These are phyloP conservation scores for Mortierella sp. DNA, from an alignment of 371 early-diverging fungal species.

Conservation along the genomic window DNA sequence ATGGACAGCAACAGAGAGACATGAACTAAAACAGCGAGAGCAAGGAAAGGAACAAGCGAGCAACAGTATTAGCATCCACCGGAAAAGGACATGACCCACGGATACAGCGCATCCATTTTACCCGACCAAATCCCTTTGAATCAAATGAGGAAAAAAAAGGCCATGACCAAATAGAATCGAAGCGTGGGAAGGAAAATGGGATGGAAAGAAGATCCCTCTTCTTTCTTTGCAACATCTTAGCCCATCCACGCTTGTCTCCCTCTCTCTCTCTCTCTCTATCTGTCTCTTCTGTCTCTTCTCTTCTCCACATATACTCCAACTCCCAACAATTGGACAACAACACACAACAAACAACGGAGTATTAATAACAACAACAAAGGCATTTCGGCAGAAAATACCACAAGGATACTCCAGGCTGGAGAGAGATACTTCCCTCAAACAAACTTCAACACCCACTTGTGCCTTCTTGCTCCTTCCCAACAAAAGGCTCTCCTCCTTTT, in stretches of 20 bases:
- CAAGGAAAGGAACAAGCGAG: neutral
- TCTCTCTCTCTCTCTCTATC: too few relatives aligned
- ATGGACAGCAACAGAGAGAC: neutral
- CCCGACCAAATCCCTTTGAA: neutral
- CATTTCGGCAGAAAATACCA: slow-evolving; percentile 6
- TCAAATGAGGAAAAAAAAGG: neutral
- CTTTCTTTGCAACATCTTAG: neutral
- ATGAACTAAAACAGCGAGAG: too few relatives aligned
- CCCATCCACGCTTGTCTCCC: neutral
- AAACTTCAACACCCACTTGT: slow-evolving; percentile 1
- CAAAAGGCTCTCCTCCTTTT: neutral
- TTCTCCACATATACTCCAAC: neutral
- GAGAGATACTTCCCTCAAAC: neutral
- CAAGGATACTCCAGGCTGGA: neutral
- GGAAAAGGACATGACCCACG: neutral
- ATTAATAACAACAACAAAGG: slow-evolving; percentile 11
- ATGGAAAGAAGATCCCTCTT: neutral
- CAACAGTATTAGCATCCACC: neutral
- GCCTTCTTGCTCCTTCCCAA: neutral
- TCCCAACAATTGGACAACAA: neutral
- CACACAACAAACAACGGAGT: slow-evolving; percentile 4
- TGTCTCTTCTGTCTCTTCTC: neutral
- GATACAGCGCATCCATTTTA: neutral
- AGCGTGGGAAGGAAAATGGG: neutral
- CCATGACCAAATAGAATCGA: neutral